Conservation (phyloP, 2,329 filamentous ascomycete species). For the Alternaria arborescens region DNA sequence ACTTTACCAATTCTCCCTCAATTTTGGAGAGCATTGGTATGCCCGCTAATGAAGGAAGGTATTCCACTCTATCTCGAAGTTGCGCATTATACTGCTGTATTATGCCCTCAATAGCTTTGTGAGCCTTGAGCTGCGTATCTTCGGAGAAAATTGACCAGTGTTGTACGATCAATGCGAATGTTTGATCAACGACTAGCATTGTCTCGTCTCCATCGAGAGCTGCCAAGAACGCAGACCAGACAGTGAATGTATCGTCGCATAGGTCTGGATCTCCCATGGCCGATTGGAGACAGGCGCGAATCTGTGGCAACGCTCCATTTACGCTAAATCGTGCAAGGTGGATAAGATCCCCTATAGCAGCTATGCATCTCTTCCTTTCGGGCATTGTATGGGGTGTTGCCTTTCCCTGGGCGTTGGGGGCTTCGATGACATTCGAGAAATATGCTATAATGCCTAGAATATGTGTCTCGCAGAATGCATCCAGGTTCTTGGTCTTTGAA, state of each 20-base stretch:
- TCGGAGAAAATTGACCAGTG: conserved; percentile 77
- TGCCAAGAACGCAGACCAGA: conserved; percentile 82
- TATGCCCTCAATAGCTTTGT: conserved; percentile 70
- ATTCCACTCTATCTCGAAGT: conserved; percentile 73
- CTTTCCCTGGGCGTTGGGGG: conserved; percentile 56
- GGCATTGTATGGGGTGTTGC: conserved; percentile 61
- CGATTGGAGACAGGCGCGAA: conserved; percentile 90
- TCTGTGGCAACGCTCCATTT: conserved; percentile 85
- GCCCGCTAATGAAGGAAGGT: conserved; percentile 77
- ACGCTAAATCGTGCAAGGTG: conserved; percentile 76
- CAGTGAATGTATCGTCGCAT: conserved; percentile 79
- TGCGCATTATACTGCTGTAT: conserved; percentile 68
- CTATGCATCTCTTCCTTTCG: conserved; percentile 81
- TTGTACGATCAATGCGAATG: conserved; percentile 83
- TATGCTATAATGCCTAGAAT: conserved; percentile 86
- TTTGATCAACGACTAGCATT: conserved; percentile 82
- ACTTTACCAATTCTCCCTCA: conserved; percentile 68
- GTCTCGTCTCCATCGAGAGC: conserved; percentile 78
- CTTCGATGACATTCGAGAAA: conserved; percentile 81
- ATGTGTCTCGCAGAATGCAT: conserved; percentile 80
- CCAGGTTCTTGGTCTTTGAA: conserved; percentile 66
- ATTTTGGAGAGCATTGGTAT: conserved; percentile 75
- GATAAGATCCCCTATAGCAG: conserved; percentile 88
- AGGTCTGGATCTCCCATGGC: conserved; percentile 78
- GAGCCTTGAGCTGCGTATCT: conserved; percentile 66